A percentile compares a stretch with the other conserved stretches of the same genome.
phyloP scores from a whole-genome alignment of 1,139 yeast genomes.

The Hanseniaspora gamundiae region DNA sequence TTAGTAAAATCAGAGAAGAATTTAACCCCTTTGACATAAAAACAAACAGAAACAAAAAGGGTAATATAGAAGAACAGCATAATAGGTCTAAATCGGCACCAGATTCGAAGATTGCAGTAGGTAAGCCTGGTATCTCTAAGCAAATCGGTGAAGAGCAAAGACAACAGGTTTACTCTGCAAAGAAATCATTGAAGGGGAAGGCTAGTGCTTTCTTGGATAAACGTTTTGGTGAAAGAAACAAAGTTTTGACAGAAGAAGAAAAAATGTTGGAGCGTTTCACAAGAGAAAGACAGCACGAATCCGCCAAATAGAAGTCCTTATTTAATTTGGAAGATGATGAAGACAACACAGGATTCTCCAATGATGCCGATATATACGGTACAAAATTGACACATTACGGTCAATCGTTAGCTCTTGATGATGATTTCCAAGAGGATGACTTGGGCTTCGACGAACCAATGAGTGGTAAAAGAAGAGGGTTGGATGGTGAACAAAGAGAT shows the following conservation, averaged over 20 bases:
- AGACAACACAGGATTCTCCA: slow-evolving; percentile 15
- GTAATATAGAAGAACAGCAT: slow-evolving; percentile 36
- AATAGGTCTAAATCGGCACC: slow-evolving; percentile 20
- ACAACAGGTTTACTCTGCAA: slow-evolving; percentile 53
- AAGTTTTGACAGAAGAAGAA: slow-evolving; percentile 66
- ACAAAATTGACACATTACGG: slow-evolving; percentile 72
- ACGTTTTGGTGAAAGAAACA: slow-evolving; percentile 77
- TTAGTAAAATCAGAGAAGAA: slow-evolving; percentile 58
- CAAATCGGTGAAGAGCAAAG: slow-evolving; percentile 71
- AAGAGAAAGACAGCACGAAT: slow-evolving; percentile 59
- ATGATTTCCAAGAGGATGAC: slow-evolving; percentile 36
- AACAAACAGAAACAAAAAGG: slow-evolving; percentile 58
- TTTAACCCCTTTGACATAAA: slow-evolving; percentile 86
- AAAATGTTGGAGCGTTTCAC: slow-evolving; percentile 93
- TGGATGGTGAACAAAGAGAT: slow-evolving; percentile 27
- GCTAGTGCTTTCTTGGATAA: slow-evolving; percentile 74
- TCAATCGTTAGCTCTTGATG: slow-evolving; percentile 44
- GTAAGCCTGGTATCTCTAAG: slow-evolving; percentile 61
- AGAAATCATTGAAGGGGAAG: slow-evolving; percentile 47
- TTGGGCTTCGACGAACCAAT: slow-evolving; percentile 18
- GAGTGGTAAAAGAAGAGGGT: slow-evolving; percentile 14
- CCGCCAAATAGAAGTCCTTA: slow-evolving; percentile 36
- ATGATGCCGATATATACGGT: slow-evolving; percentile 32
- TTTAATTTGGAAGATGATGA: slow-evolving; percentile 57
- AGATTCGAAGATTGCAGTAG: slow-evolving; percentile 49